A percentile compares a stretch with the other conserved stretches of the same genome.
These are phyloP conservation scores for Verticillium nubilum DNA, from an alignment of 2,329 filamentous ascomycete genomes.

Conservation along the genomic window DNA sequence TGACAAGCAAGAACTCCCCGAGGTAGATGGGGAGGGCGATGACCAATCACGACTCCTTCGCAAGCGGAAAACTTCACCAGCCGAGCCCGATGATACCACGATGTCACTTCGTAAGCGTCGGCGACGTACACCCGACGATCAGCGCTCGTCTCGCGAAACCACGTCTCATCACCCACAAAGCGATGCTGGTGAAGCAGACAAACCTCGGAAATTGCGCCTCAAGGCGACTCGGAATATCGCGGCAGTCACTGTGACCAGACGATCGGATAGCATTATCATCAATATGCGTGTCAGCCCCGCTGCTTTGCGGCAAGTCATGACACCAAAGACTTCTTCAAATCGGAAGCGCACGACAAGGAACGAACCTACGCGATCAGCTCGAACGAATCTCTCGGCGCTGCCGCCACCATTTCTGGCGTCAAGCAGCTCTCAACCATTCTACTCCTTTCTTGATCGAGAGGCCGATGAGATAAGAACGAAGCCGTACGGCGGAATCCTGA, in stretches of 20 bases:
- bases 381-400: not conserved
- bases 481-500: constrained; percentile 90
- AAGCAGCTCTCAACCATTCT: constrained; percentile 63
- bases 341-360: constrained; percentile 38
- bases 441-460: constrained; percentile 84
- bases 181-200: constrained; percentile 22
- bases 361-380: not conserved
- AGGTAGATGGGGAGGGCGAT: constrained; percentile 66
- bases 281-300: constrained; percentile 52
- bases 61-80: constrained; percentile 78
- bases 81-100: constrained; percentile 52
- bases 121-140: constrained; percentile 40
- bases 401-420: not conserved
- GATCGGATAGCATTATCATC: constrained; percentile 38
- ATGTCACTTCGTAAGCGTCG: constrained; percentile 49
- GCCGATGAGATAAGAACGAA: constrained; percentile 86
- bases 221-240: constrained; percentile 35
- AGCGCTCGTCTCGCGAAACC: constrained; percentile 26
- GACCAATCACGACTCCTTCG: constrained; percentile 74
- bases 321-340: constrained; percentile 45
- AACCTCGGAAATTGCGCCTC: constrained; percentile 55
- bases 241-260: constrained; percentile 31
- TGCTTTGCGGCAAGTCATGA: constrained; percentile 56
- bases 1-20: constrained; percentile 48
- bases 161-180: constrained; percentile 22